Evolutionary conservation across 805 yeast species (phyloP).

Genomic region (Ogataea pignaliae): DNA sequence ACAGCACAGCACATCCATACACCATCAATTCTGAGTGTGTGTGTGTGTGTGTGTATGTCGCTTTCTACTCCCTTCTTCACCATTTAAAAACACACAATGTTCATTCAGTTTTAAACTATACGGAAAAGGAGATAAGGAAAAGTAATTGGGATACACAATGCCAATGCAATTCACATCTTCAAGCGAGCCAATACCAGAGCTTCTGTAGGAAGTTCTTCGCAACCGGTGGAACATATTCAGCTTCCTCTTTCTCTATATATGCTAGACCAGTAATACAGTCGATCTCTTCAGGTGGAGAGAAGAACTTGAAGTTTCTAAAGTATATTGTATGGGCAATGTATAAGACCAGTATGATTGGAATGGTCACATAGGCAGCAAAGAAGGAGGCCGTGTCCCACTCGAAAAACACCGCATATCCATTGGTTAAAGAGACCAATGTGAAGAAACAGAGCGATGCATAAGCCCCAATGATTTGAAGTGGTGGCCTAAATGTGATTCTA

Average conservation of each 20-base stretch:
- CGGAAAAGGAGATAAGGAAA: too few relatives aligned
- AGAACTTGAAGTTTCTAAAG: slow-evolving; percentile 41
- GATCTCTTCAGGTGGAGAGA: slow-evolving; percentile 50
- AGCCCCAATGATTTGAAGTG: slow-evolving; percentile 55
- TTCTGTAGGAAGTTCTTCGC: slow-evolving; percentile 39
- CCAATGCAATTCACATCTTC: slow-evolving; percentile 1
- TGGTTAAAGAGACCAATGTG: slow-evolving; percentile 42
- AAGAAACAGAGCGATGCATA: slow-evolving; percentile 43
- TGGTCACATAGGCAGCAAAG: slow-evolving; percentile 61
- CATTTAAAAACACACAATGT: too few relatives aligned
- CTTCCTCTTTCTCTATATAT: slow-evolving; percentile 52
- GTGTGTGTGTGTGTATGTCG: too few relatives aligned
- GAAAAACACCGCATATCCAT: slow-evolving; percentile 57
- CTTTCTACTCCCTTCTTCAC: too few relatives aligned
- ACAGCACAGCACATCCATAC: too few relatives aligned
- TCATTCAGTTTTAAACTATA: too few relatives aligned
- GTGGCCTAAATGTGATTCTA: slow-evolving; percentile 54
- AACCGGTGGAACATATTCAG: slow-evolving; percentile 26
- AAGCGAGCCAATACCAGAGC: slow-evolving; percentile 46
- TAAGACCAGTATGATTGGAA: slow-evolving; percentile 49
- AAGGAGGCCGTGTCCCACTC: slow-evolving; percentile 48
- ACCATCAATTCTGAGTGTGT: too few relatives aligned
- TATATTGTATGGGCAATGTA: slow-evolving; percentile 55
- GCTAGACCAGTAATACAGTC: slow-evolving; percentile 62
- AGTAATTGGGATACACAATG: too few relatives aligned